phyloP scores from a whole-genome alignment of 2,329 filamentous ascomycete species.

The Periconia macrospinosa region DNA sequence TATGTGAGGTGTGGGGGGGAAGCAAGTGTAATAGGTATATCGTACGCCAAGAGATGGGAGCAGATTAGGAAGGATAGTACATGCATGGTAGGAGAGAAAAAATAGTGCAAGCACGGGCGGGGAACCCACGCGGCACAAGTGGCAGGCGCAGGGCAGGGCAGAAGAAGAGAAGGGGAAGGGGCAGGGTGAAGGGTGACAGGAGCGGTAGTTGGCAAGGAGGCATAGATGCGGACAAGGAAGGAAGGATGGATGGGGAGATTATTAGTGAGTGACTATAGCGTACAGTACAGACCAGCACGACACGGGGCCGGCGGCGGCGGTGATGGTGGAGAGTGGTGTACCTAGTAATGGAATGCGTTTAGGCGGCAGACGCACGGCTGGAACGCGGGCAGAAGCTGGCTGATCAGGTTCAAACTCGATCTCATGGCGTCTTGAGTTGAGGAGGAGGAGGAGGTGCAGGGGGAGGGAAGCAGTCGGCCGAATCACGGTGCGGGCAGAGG shows the following conservation, averaged over 20 bases:
- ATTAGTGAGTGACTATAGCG: neutral
- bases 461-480: too few species aligned
- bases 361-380: too few species aligned
- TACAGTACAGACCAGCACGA: neutral
- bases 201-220: slow-evolving; percentile 35
- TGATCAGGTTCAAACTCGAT: too few species aligned
- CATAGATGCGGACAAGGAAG: slow-evolving; percentile 38
- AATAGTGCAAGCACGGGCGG: slow-evolving; percentile 32
- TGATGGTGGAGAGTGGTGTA: too few species aligned
- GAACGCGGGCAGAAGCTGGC: too few species aligned
- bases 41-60: slow-evolving; percentile 41
- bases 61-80: slow-evolving; percentile 34
- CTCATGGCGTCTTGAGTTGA: too few species aligned
- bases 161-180: slow-evolving; percentile 36
- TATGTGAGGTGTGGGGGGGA: neutral
- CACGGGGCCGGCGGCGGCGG: too few species aligned
- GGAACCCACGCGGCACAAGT: slow-evolving; percentile 33
- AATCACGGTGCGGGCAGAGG: too few species aligned
- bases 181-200: slow-evolving; percentile 35
- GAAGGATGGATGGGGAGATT: slow-evolving; percentile 14
- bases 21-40: slow-evolving; percentile 39
- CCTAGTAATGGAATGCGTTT: too few species aligned
- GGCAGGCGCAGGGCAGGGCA: slow-evolving; percentile 36
- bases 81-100: slow-evolving; percentile 33
- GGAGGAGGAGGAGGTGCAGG: too few species aligned